These are phyloP conservation scores for Trifolium fragiferum DNA, from an alignment of 306 rosid species.

Conservation along the genomic window DNA sequence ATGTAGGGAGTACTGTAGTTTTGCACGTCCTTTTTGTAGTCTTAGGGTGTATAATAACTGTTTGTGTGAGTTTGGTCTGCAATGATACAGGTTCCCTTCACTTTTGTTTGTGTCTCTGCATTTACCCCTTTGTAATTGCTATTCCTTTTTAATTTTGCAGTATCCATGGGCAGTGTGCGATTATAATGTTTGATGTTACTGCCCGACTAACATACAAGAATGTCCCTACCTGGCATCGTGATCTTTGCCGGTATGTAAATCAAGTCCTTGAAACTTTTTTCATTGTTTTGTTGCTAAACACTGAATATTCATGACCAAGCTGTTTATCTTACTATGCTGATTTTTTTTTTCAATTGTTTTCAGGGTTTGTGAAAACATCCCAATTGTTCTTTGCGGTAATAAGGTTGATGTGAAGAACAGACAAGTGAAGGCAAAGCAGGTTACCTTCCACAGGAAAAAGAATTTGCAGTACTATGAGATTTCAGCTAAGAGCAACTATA, in stretches of 20 bases:
- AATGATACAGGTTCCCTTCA: not conserved
- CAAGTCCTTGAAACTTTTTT: not conserved
- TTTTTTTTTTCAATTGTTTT: slow-evolving; percentile 12
- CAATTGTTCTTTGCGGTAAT: slow-evolving; percentile 86
- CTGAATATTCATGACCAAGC: too few species aligned
- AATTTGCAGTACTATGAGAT: slow-evolving; percentile 78
- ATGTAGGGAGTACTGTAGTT: not conserved
- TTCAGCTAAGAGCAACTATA: slow-evolving; percentile 80
- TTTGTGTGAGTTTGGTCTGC: not conserved
- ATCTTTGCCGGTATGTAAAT: slow-evolving; percentile 66
- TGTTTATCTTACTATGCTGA: too few species aligned
- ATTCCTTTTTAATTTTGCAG: slow-evolving; percentile 38
- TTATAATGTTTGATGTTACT: slow-evolving; percentile 83
- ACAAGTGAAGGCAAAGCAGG: slow-evolving; percentile 84
- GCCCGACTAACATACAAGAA: slow-evolving; percentile 76
- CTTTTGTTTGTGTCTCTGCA: not conserved
- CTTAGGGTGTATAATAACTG: not conserved
- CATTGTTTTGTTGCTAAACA: too few species aligned
- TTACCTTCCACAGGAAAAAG: slow-evolving; percentile 77
- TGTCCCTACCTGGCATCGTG: slow-evolving; percentile 86
- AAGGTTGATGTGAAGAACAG: slow-evolving; percentile 89
- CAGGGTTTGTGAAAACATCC: slow-evolving; percentile 87
- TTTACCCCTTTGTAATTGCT: not conserved
- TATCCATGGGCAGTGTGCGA: slow-evolving; percentile 84
- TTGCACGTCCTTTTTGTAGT: not conserved